Base-by-base conservation (phyloP, 2,329 filamentous ascomycete species). In the Aspergillus vadensis region DNA sequence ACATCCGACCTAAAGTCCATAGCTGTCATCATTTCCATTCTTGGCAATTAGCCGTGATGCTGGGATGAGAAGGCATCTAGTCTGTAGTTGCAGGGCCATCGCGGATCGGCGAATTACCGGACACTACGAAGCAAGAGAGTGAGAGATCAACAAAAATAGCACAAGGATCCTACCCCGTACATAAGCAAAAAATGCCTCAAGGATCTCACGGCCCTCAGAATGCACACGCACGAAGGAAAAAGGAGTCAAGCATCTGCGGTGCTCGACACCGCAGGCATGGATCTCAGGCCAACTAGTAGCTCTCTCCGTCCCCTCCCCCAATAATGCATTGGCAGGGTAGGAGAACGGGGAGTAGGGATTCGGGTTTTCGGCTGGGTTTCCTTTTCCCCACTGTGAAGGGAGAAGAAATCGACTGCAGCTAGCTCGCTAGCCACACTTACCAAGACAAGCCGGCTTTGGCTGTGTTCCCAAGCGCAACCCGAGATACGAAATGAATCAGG, bases 101-200 rank as follows among this genome's bases (percentile, higher is more conserved):
- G 47, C 47, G 25, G 47, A 27, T 30, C 25, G 47, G 47, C 47
- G 27, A 50, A 30, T 50, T 30, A 50, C n/a, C 23, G 25, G 47
- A 27, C 25, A 30, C 47, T 50, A 30, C 47, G 47, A 50, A 50
- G 8, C 12, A 14, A 14, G 32, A 36, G 12, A 32, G 30, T 4
- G 47, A n/a, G 47, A 50, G 47, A 30, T 27, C 47, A 50, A 50
- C 25, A 32, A 50, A 50, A 50, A 50, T 50, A 50, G 47, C 25
- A 50, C 25, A 25, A 30, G 47, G 15, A 50, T 50, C 47, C 17
- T 27, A 50, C 47, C 25, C 25, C 25, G 47, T 44, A 44, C 19
- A 44, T 23, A 44, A 44, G 25, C 47, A 50, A 27, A 50, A 50
- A 50, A 50, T 50, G 47, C 47, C 47, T 50, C 47, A 50, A 50